Evolutionary conservation across 2,329 filamentous ascomycete species (phyloP).

Genomic region (Arthrobotrys sphaeroides): DNA sequence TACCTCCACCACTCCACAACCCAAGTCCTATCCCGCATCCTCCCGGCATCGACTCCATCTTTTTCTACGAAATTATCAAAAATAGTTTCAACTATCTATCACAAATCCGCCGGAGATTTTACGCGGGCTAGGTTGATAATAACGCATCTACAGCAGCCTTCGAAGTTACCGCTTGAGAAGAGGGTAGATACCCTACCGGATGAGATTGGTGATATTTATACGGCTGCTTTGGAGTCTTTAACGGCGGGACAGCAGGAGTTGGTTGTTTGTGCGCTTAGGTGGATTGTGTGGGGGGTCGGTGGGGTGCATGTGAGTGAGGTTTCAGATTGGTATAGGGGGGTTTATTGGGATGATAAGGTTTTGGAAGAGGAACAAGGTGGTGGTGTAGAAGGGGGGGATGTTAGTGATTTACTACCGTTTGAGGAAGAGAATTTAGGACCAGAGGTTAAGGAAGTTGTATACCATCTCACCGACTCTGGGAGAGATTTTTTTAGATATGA

Average conservation of each 20-base stretch:
- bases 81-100: not conserved
- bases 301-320: constrained; percentile 26
- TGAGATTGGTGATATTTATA: constrained; percentile 30
- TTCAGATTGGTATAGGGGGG: constrained; percentile 42
- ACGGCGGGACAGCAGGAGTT: constrained; percentile 38
- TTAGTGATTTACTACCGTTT: constrained; percentile 11
- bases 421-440: constrained; percentile 14
- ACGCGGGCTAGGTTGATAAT: constrained; percentile 17
- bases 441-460: constrained; percentile 33
- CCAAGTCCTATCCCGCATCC: too few species aligned
- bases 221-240: constrained; percentile 29
- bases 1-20: too few species aligned
- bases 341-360: not conserved
- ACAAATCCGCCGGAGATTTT: constrained; percentile 21
- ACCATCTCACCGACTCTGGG: constrained; percentile 8
- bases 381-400: not conserved
- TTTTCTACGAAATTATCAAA: not conserved
- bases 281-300: constrained; percentile 37
- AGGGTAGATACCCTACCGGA: constrained; percentile 13
- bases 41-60: too few species aligned
- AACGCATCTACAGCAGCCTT: constrained; percentile 21
- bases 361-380: not conserved
- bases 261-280: constrained; percentile 22
- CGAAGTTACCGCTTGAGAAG: constrained; percentile 16
- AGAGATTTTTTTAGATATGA: constrained; percentile 35